phyloP scores from a whole-genome alignment of 2,329 filamentous ascomycete species.

The Penicillium sp. region DNA sequence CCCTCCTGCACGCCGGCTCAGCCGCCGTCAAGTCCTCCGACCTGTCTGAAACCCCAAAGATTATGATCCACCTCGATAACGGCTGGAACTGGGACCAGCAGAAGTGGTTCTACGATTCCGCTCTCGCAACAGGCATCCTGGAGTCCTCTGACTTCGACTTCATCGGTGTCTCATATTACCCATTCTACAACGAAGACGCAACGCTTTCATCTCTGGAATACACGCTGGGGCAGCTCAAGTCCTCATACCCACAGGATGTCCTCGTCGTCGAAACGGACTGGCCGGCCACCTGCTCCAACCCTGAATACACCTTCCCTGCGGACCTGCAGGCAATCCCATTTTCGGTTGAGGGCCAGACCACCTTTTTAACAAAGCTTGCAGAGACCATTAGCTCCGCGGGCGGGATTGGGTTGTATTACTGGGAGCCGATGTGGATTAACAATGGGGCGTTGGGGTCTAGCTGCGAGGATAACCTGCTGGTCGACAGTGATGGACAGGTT shows the following conservation, averaged over 20 bases:
- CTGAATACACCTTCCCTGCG: slow-evolving; percentile 62
- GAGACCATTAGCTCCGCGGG: slow-evolving; percentile 59
- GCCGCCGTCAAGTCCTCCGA: slow-evolving; percentile 68
- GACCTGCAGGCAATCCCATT: slow-evolving; percentile 67
- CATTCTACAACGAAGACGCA: slow-evolving; percentile 68
- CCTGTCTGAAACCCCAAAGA: slow-evolving; percentile 63
- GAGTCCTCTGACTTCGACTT: slow-evolving; percentile 66
- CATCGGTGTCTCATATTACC: slow-evolving; percentile 76
- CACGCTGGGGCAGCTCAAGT: slow-evolving; percentile 63
- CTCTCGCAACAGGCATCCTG: slow-evolving; percentile 59
- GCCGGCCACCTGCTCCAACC: slow-evolving; percentile 67
- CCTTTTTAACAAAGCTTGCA: slow-evolving; percentile 66
- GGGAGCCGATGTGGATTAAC: slow-evolving; percentile 74
- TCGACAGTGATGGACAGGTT: slow-evolving; percentile 58
- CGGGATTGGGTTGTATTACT: slow-evolving; percentile 70
- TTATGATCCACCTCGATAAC: slow-evolving; percentile 77
- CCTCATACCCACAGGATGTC: slow-evolving; percentile 67
- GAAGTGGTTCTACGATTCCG: slow-evolving; percentile 67
- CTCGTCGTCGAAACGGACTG: slow-evolving; percentile 75
- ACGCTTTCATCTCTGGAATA: slow-evolving; percentile 62
- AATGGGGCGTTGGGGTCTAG: slow-evolving; percentile 69
- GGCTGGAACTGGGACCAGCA: slow-evolving; percentile 74
- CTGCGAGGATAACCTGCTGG: slow-evolving; percentile 68
- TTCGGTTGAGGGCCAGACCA: slow-evolving; percentile 65
- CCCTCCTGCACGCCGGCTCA: slow-evolving; percentile 67